Conservation (phyloP, 2,329 filamentous ascomycete genomes). For the Trichoderma atroviride region DNA sequence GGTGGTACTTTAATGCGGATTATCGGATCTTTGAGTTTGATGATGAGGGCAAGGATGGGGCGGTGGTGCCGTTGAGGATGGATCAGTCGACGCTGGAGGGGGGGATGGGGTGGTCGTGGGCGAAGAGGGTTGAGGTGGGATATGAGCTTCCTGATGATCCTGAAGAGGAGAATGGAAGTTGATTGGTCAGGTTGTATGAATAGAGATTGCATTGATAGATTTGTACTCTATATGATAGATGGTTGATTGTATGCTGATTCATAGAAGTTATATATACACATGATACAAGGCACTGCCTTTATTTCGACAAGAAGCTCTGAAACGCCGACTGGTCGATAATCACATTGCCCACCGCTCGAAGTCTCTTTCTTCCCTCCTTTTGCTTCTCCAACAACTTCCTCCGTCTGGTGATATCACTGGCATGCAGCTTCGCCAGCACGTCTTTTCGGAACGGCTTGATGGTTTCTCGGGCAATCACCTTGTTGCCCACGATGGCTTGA, state of each 20-base stretch:
- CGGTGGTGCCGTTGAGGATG: slow-evolving; percentile 44
- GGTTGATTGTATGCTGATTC: neutral
- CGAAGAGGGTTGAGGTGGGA: slow-evolving; percentile 44
- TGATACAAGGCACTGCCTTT: neutral
- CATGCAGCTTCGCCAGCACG: slow-evolving; percentile 89
- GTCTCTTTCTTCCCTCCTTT: slow-evolving; percentile 88
- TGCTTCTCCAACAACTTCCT: slow-evolving; percentile 93
- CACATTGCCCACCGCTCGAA: slow-evolving; percentile 84
- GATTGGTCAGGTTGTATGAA: neutral
- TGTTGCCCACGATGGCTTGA: slow-evolving; percentile 81
- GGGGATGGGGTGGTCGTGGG: slow-evolving; percentile 43
- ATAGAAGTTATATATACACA: neutral
- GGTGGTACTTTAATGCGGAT: slow-evolving; percentile 63
- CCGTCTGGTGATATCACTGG: slow-evolving; percentile 79
- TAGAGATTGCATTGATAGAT: neutral
- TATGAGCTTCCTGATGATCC: slow-evolving; percentile 42
- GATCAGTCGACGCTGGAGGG: slow-evolving; percentile 45
- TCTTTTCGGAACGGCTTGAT: slow-evolving; percentile 97
- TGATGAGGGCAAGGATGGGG: slow-evolving; percentile 33
- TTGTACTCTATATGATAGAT: neutral
- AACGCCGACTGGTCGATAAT: slow-evolving; percentile 96
- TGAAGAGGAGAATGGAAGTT: slow-evolving; percentile 6
- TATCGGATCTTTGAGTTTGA: slow-evolving; percentile 64
- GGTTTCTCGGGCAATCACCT: slow-evolving; percentile 87
- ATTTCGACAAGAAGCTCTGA: slow-evolving; percentile 77